Base-by-base conservation (phyloP, 2,329 filamentous ascomycete species). In the Fusarium keratoplasticum region DNA sequence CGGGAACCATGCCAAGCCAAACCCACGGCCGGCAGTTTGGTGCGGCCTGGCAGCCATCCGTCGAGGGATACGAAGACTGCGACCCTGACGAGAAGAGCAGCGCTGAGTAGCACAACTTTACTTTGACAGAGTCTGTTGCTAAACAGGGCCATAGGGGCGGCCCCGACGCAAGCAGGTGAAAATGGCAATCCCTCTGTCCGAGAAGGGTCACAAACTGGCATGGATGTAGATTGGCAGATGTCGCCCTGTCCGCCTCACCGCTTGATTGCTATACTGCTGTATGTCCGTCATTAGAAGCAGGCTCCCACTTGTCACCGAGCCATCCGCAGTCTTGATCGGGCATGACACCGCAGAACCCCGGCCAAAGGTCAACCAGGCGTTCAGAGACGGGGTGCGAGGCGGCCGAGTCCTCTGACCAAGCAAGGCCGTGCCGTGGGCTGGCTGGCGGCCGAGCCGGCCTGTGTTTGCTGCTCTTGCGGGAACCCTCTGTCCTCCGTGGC, bases 221-320 rank as follows among this genome's bases (percentile, higher is more conserved):
- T 62, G 69, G 50, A 61, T 68, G 62, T 57, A 65, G 47, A 67
- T 50, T 33, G 47, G 57, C 47, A 67, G 60, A 44, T 58, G 50
- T 54, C 54, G 61, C 66, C 60, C 64, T 66, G 35, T 50, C 38
- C 60, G 57, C 66, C 54, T 72, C 71, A 74, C 71, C 71, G 71
- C 71, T 54, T 58, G 66, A 67, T 73, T 61, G 31, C 40, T 27
- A 25, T 22, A 25, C 33, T 68, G 70, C 58, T 62, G 59, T 57
- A 69, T 58, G 47, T 13, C 33, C 33, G 35, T 40, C 33, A 40
- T 27, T 33, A 57, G 58, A 44, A 33, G 52, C 38, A 47, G 55
- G 61, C 61, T 62, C 55, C 31, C 27, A 62, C 54, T 55, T 64
- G 44, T 68, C 40, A 57, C 35, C 58, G 63, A 50, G 69, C n/a